Base-by-base conservation (phyloP, 2,329 filamentous ascomycete genomes). In the Aureobasidium sp. region DNA sequence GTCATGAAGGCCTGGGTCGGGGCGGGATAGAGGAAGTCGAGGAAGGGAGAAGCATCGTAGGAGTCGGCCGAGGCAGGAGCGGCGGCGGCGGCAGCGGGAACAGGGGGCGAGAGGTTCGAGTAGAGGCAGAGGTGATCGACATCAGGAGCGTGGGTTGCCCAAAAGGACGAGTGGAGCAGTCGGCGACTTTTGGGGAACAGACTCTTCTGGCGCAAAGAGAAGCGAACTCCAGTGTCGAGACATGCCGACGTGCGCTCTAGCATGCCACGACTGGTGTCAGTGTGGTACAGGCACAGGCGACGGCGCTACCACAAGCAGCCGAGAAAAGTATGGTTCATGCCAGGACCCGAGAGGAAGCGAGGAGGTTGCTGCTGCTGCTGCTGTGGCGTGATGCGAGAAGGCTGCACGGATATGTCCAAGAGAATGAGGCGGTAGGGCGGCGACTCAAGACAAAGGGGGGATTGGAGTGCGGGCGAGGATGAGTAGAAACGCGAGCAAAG, bases 161-260 rank as follows among this genome's bases (percentile, higher is more conserved):
- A 84, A 68, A 85, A 84, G 29, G 76, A 71, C 57, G 79, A 80
- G 72, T 83, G 80, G 45, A 84, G 76, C 71, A 74, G 75, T 67
- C 81, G 80, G 65, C 76, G 77, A 68, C 71, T 77, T 67, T 71
- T 73, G 62, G 75, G 68, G 60, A 70, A 71, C 66, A 68, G 70
- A 63, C 71, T 74, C 63, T 66, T 66, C 49, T 72, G 70, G 63
- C 72, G 77, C 64, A 82, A 70, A 69, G 82, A 76, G 68, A 78
- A 76, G 71, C 79, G 78, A 71, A 80, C 76, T 77, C 81, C 79
- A 73, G 79, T 77, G 76, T 82, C 77, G 77, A 84, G 78, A 75
- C 80, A 84, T 82, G 77, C 76, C 72, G 79, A 78, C 71, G 80
- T 80, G 69, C 80, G 80, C 80, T 84, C 82, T 72, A 84, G 80